phyloP scores from a whole-genome alignment of 257 asterid species.

The Nemophila menziesii region DNA sequence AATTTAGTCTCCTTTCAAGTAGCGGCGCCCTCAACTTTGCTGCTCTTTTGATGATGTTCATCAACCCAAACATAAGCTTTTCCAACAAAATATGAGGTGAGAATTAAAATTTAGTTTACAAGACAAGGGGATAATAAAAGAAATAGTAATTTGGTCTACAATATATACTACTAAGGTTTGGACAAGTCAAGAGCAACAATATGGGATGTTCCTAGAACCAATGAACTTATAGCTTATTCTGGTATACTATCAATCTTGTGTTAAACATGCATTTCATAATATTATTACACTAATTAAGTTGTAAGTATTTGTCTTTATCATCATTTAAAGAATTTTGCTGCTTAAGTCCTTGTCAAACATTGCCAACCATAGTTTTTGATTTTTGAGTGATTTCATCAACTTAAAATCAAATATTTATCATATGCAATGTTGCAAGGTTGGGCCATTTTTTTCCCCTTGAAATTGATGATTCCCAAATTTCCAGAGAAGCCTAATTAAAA shows the following conservation, averaged over 20 bases:
- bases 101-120: too few relatives aligned
- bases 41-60: constrained; percentile 7
- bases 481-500: background rate
- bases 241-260: too few relatives aligned
- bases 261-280: too few relatives aligned
- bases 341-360: background rate
- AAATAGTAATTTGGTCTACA: too few relatives aligned
- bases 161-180: too few relatives aligned
- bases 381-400: background rate
- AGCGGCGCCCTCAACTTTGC: constrained; percentile 5
- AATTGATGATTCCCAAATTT: too few relatives aligned
- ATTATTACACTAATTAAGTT: background rate
- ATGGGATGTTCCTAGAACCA: background rate
- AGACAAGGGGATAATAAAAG: too few relatives aligned
- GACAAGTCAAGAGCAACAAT: background rate
- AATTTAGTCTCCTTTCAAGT: constrained; percentile 10
- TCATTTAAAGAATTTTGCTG: background rate
- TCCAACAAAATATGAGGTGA: too few relatives aligned
- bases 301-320: background rate
- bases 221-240: background rate
- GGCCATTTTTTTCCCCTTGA: background rate
- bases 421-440: constrained; percentile 14
- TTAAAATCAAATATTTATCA: constrained; percentile 4
- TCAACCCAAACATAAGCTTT: background rate
- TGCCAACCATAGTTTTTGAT: background rate